Percentiles rank a stretch among this genome's conserved stretches.
phyloP scores from a whole-genome alignment of 257 asterid species.

The Solanum acaule region DNA sequence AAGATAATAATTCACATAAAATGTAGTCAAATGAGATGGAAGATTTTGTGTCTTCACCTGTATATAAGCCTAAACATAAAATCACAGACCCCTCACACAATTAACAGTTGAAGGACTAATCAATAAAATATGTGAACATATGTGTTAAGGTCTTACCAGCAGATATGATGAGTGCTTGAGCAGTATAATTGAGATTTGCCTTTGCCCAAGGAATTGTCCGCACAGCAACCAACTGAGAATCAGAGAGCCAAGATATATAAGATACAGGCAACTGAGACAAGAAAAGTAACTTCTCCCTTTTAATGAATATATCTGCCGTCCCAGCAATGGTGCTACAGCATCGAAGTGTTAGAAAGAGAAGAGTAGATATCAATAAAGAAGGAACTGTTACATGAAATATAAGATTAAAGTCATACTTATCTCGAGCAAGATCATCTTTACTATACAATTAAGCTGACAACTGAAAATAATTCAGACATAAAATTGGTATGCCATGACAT shows the following conservation, averaged over 20 bases:
- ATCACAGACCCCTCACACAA: neutral
- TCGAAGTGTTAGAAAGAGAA: neutral
- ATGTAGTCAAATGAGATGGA: neutral
- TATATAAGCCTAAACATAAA: neutral
- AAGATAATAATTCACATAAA: neutral
- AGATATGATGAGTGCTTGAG: slow-evolving; percentile 75
- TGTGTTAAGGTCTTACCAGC: slow-evolving; percentile 35
- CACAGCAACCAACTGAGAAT: slow-evolving; percentile 50
- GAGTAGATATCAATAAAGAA: neutral
- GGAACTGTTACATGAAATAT: neutral
- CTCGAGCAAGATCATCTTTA: neutral
- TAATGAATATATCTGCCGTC: neutral
- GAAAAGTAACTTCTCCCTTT: neutral
- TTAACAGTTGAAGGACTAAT: neutral
- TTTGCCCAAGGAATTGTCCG: slow-evolving; percentile 82
- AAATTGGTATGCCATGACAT: neutral
- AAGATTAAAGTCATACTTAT: neutral
- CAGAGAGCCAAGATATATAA: neutral
- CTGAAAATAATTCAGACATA: neutral
- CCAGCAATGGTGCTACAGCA: neutral
- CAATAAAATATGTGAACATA: neutral
- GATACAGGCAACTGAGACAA: neutral
- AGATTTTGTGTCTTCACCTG: neutral
- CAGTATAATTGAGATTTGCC: slow-evolving; percentile 77
- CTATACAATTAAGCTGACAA: neutral